A percentile compares a stretch with the other conserved stretches of the same genome.
These are phyloP conservation scores for Aspergillus sp. DNA, from an alignment of 2,329 filamentous ascomycete species.

Conservation along the genomic window DNA sequence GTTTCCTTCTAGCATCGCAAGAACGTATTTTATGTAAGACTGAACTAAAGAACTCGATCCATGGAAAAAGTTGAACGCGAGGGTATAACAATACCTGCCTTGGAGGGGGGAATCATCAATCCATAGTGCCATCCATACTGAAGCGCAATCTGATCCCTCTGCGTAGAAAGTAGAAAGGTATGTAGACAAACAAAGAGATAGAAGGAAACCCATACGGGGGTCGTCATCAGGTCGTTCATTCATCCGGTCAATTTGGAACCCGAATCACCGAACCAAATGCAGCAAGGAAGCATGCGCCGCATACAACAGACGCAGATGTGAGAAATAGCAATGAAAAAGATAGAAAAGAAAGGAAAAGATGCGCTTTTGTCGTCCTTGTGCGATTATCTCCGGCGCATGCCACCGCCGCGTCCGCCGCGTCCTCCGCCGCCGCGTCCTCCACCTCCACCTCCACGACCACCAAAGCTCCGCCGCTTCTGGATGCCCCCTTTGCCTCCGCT, in stretches of 20 bases:
- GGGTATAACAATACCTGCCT: neutral
- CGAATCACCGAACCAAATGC: neutral
- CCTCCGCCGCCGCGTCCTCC: constrained; percentile 1
- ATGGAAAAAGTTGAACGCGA: neutral
- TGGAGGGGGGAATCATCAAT: too few relatives aligned
- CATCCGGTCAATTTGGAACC: neutral
- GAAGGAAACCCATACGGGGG: too few relatives aligned
- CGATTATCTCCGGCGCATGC: constrained; percentile 2
- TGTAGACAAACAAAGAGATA: neutral
- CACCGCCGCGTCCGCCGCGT: neutral
- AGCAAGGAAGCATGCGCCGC: neutral
- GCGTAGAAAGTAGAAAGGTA: too few relatives aligned
- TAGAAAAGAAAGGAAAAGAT: neutral
- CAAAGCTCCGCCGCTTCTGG: constrained; percentile 19
- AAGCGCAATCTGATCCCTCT: too few relatives aligned
- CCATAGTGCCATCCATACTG: too few relatives aligned
- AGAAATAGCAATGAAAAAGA: neutral
- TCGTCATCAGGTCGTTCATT: neutral
- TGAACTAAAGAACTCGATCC: neutral
- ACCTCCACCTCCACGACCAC: constrained; percentile 8
- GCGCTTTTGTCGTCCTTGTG: neutral
- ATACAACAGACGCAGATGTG: neutral
- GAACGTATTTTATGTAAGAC: neutral
- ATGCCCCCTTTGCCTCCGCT: constrained; percentile 18
- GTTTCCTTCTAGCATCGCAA: constrained; percentile 1